Evolutionary conservation across 768 basidiomycete genomes (phyloP), one percentile per base, ranked within the genome.

Genomic region (Lactarius indigo): DNA sequence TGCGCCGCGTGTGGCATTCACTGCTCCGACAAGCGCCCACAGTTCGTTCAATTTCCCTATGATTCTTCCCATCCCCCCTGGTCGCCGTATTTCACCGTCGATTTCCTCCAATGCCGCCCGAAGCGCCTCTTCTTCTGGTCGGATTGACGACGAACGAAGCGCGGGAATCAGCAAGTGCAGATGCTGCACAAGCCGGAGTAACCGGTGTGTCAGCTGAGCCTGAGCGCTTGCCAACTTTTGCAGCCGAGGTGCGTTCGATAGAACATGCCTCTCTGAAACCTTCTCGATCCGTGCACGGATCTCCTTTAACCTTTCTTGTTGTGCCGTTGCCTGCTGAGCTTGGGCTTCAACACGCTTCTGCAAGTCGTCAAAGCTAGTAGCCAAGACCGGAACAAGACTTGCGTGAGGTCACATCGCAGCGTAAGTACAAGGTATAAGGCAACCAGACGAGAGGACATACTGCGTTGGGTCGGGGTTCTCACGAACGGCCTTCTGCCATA

Each of bases 381-480:
- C 93, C 33, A 94, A 78, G 7, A 88, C 92, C 1, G 91, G 91
- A 0, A 93, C 90, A 63, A 91, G 81, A 70, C 92, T 93, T 47
- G 70, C 50, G 15, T 28, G 17, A 31, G 30, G 39, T 59, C 56
- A 47, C 50, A 59, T 30, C 37, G 30, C 23, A 47, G 61, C 44
- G 59, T 61, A 31, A 66, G 47, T 35, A 57, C 42, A 59, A 59
- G 44, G 52, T 37, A 63, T 39, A 20, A 15, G 28, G 28, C 35
- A 68, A 59, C 63, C 59, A 69, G 50, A 37, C 50, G 41, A 57
- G 17, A 30, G 20, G 42, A 75, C 83, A 68, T 70, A 93, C 91
- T 90, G 87, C 59, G 82, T 84, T 2, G 90, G 84, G 77, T 94
- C 90, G 0, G 93, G 93, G 70, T 94, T 94, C 73, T 93, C 92